Base-by-base conservation (phyloP, 176 grass and related monocot genomes). In the Phoenix dactylifera region DNA sequence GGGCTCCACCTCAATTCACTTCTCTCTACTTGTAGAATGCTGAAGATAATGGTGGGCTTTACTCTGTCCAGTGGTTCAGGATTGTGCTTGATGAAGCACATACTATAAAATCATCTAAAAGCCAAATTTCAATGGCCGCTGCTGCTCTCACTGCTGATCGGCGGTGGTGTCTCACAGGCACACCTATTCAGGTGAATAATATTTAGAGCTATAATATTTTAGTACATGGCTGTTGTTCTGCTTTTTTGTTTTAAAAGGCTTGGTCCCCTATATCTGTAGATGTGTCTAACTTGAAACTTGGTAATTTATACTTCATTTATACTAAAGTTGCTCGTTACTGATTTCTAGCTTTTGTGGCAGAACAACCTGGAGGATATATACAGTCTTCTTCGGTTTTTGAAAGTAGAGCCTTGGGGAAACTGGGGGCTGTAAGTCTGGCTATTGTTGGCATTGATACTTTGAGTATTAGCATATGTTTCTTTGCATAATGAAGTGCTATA, bases 61-160 rank as follows among this genome's bases (percentile, higher is more conserved):
- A 82, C 51, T 85, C 72, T 1, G 78, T 96, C 55, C 75, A 76
- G 29, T 96, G 92, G 87, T 90, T 90, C 74, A 85, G 92, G 74
- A 55, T 96, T 80, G 92, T 90, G 51, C 83, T 96, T 76, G 92
- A 96, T 3, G 92, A 96, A 82, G 92, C 92, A 20, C 92, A 96
- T 72, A 80, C 75, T 39, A 90, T 96, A 76, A 90, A 96, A 57
- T 96, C 83, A 49, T 69, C 83, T 50, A 96, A 88, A 86, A 88
- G 86, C 69, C 85, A 87, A 65, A 84, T 88, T 53, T 96, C 92
- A 24, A 67, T 85, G 24, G 92, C 87, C 55, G 75, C 92, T 72
- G 61, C 78, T 66, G 72, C 75, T 72, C 76, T 96, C 70, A 72
- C 72, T 54, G 92, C 87, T 62, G 87, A 90, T 80, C 81, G 87